A percentile compares a stretch with the other conserved stretches of the same genome.
These are phyloP conservation scores for Fonsecaea nubica DNA, from an alignment of 2,329 filamentous ascomycete species.

Conservation along the genomic window DNA sequence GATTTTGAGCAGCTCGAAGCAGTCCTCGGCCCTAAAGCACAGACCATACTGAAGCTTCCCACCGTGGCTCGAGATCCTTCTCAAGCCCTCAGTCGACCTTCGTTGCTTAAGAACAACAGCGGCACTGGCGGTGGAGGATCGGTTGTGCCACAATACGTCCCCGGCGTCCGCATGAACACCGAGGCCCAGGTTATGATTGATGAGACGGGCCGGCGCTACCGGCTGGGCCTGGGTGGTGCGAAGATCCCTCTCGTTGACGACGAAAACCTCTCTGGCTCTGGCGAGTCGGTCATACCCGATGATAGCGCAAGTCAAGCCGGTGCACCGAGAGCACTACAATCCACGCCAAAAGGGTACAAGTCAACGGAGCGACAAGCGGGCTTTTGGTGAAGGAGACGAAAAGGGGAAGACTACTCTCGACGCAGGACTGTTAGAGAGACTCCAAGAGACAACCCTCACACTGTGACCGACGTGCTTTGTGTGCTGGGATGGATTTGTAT, in stretches of 20 bases:
- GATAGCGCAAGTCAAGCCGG: slow-evolving; percentile 40
- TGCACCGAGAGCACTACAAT: not conserved
- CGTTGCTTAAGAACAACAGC: not conserved
- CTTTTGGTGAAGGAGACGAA: not conserved
- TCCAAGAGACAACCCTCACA: not conserved
- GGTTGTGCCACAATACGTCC: slow-evolving; percentile 10
- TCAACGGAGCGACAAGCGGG: not conserved
- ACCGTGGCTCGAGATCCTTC: not conserved
- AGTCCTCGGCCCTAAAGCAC: slow-evolving; percentile 11
- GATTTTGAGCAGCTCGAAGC: slow-evolving; percentile 16
- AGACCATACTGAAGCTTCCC: slow-evolving; percentile 17
- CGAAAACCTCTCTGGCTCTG: not conserved
- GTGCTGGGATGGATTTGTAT: not conserved
- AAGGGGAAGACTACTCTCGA: not conserved
- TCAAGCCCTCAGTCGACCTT: not conserved
- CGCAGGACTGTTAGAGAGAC: not conserved
- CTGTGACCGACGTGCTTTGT: not conserved
- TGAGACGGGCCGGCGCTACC: slow-evolving; percentile 28
- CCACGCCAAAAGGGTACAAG: not conserved
- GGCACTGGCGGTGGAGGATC: slow-evolving; percentile 7
- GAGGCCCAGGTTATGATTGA: slow-evolving; percentile 31
- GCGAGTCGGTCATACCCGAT: slow-evolving; percentile 32
- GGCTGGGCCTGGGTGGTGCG: slow-evolving; percentile 35
- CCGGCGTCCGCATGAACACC: slow-evolving; percentile 34
- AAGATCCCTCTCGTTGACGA: slow-evolving; percentile 31